Percentiles rank a stretch among this genome's conserved stretches.
These are phyloP conservation scores for Radiomyces spectabilis DNA, from an alignment of 192 early-diverging fungal species.

Conservation along the genomic window DNA sequence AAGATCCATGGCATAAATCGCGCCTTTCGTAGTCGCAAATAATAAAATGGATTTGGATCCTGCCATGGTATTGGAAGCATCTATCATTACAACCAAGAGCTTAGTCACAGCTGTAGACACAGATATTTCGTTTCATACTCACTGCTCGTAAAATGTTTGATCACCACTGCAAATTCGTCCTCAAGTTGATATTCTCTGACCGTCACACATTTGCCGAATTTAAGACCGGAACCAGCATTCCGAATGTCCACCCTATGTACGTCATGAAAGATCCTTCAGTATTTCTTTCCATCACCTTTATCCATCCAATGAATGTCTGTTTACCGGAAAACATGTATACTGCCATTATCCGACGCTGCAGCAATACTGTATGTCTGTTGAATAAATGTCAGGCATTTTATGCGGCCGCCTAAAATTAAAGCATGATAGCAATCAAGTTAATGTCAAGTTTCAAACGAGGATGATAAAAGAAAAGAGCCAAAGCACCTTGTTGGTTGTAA, in stretches of 20 bases:
- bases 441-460: neutral
- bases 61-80: conserved; percentile 26
- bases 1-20: conserved; percentile 64
- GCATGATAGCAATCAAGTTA: neutral
- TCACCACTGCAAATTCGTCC: conserved; percentile 50
- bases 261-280: too few species aligned
- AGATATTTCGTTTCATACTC: neutral
- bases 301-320: too few species aligned
- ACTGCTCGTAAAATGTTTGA: conserved; percentile 68
- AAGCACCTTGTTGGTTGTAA: conserved; percentile 58
- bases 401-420: conserved; percentile 51
- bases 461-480: neutral
- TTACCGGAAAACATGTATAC: conserved; percentile 67
- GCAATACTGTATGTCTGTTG: conserved; percentile 74
- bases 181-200: conserved; percentile 48
- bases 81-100: neutral
- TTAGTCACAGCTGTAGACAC: neutral
- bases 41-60: conserved; percentile 60
- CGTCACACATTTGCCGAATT: conserved; percentile 57
- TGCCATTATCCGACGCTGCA: conserved; percentile 73
- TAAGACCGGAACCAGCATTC: conserved; percentile 27
- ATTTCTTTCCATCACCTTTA: too few species aligned
- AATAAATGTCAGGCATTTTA: conserved; percentile 73
- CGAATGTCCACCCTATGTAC: conserved; percentile 44
- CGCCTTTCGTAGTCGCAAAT: conserved; percentile 65